Percentiles rank a stretch among this genome's conserved stretches.
These are phyloP conservation scores for Sabuloglossum arenarium DNA, from an alignment of 495 filamentous ascomycete genomes.

Conservation along the genomic window DNA sequence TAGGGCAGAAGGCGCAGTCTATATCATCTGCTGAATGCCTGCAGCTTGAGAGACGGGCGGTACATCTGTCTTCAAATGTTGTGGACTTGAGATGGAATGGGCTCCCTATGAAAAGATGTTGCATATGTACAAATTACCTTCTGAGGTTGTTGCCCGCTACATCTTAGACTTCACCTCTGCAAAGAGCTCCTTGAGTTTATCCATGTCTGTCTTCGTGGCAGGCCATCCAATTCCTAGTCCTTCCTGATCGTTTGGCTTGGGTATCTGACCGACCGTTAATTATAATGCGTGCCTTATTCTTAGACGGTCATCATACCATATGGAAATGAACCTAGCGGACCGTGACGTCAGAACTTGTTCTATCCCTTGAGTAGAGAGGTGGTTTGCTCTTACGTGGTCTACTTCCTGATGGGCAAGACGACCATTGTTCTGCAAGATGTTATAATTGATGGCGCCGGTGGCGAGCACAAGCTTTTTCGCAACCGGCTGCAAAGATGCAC, in stretches of 20 bases:
- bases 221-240: conserved; percentile 74
- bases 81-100: neutral
- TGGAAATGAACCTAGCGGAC: conserved; percentile 64
- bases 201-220: conserved; percentile 41
- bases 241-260: conserved; percentile 74
- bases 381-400: conserved; percentile 46
- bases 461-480: conserved; percentile 73
- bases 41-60: neutral
- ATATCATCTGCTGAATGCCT: neutral
- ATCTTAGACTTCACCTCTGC: conserved; percentile 83
- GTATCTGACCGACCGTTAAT: conserved; percentile 37
- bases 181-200: conserved; percentile 52
- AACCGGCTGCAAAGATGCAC: conserved; percentile 34
- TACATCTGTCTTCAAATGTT: neutral
- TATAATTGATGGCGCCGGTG: conserved; percentile 59
- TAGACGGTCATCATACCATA: conserved; percentile 37
- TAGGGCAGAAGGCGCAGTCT: neutral
- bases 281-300: neutral
- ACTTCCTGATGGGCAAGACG: conserved; percentile 84
- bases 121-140: neutral
- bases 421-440: conserved; percentile 95
- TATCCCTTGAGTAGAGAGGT: neutral
- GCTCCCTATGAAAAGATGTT: neutral
- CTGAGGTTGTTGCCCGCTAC: conserved; percentile 22
- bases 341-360: neutral